Conservation (phyloP, 768 basidiomycete species). For the Naganishia kalamii region DNA sequence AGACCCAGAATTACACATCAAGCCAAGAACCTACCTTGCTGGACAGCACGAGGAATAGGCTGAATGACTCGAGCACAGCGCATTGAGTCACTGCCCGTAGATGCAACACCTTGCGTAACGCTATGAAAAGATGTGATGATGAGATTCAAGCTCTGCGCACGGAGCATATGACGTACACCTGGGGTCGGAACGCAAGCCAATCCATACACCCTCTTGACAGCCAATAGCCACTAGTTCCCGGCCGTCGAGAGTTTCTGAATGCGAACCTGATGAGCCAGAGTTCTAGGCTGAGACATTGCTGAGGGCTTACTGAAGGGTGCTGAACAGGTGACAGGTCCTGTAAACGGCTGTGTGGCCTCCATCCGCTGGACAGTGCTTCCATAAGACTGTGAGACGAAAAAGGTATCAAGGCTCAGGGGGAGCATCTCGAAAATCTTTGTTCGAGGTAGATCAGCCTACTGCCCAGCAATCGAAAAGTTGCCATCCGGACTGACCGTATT, state of each 20-base stretch:
- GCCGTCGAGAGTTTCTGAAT: conserved; percentile 69
- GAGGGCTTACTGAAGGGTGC: conserved; percentile 72
- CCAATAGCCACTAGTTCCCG: conserved; percentile 85
- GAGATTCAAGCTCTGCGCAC: not conserved
- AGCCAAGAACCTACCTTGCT: conserved; percentile 76
- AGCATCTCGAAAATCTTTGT: conserved; percentile 78
- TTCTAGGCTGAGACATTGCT: not conserved
- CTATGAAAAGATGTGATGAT: conserved; percentile 47
- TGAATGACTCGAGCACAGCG: conserved; percentile 92
- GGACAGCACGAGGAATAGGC: conserved; percentile 89
- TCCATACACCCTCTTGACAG: conserved; percentile 92
- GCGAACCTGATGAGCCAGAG: not conserved
- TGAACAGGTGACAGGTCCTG: conserved; percentile 72
- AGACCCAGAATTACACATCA: too few species aligned
- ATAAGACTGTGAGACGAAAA: conserved; percentile 61
- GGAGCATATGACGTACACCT: conserved; percentile 54
- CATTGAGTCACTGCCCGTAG: conserved; percentile 90
- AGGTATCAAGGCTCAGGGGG: conserved; percentile 80
- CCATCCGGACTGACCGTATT: conserved; percentile 56
- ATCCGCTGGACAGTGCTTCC: conserved; percentile 47
- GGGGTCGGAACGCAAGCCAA: conserved; percentile 83
- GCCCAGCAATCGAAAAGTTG: not conserved
- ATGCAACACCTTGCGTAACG: conserved; percentile 87
- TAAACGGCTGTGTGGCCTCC: conserved; percentile 50
- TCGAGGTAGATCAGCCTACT: not conserved